Percentiles rank a stretch among this genome's conserved stretches.
Conservation (phyloP, 345 rosid species). For the Diplotaxis tenuifolia region DNA sequence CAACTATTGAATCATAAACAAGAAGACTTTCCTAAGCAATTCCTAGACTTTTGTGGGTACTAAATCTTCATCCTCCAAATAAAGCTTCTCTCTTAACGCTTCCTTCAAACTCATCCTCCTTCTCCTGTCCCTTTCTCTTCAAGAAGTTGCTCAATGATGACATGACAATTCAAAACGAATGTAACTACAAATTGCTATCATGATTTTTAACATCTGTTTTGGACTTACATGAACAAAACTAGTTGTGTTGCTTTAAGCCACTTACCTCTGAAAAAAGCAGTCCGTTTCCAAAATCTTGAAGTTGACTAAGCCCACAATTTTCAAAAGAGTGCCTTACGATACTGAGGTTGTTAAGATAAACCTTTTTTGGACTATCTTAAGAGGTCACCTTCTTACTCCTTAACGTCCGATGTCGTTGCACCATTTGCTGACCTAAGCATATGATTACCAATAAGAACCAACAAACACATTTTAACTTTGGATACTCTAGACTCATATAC, state of each 20-base stretch:
- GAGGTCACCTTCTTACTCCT: constrained; percentile 8
- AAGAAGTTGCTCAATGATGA: neutral
- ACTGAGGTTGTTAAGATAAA: constrained; percentile 3
- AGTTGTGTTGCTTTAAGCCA: neutral
- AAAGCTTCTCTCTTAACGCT: neutral
- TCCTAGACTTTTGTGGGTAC: neutral
- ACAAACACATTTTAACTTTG: neutral
- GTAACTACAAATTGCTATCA: neutral
- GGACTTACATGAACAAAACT: neutral
- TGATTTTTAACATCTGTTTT: too few species aligned
- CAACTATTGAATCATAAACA: constrained; percentile 20
- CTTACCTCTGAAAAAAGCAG: constrained; percentile 10
- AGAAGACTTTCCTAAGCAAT: constrained; percentile 31
- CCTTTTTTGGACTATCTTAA: neutral
- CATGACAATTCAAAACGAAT: neutral
- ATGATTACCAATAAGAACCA: neutral
- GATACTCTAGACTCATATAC: constrained; percentile 2
- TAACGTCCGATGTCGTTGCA: neutral
- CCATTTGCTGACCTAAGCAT: constrained; percentile 8
- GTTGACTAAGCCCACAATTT: neutral
- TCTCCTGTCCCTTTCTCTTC: neutral
- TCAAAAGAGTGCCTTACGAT: neutral
- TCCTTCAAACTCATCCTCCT: neutral
- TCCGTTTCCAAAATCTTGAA: neutral
- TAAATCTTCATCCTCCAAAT: constrained; percentile 2